phyloP scores from a whole-genome alignment of 2,329 filamentous ascomycete genomes.

The Diaporthe ampelina region DNA sequence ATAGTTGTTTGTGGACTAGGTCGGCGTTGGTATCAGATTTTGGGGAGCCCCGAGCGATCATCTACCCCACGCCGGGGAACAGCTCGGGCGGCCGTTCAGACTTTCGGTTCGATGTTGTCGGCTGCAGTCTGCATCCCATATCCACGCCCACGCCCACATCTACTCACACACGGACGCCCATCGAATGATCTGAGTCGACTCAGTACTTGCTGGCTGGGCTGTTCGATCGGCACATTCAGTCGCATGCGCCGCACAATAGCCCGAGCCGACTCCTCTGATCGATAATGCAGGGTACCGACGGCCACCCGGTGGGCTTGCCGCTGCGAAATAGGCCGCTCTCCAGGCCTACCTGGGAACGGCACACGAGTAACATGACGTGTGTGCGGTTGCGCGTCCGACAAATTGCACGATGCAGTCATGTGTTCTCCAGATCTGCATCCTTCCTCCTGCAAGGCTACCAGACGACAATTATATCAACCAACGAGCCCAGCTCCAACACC shows the following conservation, averaged over 20 bases:
- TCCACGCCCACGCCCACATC: slow-evolving; percentile 5
- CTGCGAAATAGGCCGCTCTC: background rate
- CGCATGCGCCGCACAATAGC: slow-evolving; percentile 6
- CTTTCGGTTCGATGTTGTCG: background rate
- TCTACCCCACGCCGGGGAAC: background rate
- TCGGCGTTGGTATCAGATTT: background rate
- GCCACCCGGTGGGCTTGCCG: background rate
- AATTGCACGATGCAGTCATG: background rate
- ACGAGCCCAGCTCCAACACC: background rate
- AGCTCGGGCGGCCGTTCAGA: background rate
- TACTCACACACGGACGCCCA: slow-evolving; percentile 7
- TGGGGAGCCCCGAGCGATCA: background rate
- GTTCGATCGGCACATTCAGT: background rate
- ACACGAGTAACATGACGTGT: background rate
- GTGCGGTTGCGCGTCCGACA: background rate
- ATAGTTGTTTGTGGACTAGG: background rate
- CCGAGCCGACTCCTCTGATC: background rate
- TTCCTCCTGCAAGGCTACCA: slow-evolving; percentile 24
- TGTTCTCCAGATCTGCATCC: background rate
- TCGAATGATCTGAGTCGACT: slow-evolving; percentile 28
- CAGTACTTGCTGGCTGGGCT: background rate
- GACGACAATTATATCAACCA: background rate
- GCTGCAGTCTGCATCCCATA: background rate
- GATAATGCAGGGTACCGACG: background rate
- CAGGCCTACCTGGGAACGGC: background rate